A percentile compares a stretch with the other conserved stretches of the same genome.
These are phyloP conservation scores for Podospora pseudopauciseta DNA, from an alignment of 495 filamentous ascomycete species.

Conservation along the genomic window DNA sequence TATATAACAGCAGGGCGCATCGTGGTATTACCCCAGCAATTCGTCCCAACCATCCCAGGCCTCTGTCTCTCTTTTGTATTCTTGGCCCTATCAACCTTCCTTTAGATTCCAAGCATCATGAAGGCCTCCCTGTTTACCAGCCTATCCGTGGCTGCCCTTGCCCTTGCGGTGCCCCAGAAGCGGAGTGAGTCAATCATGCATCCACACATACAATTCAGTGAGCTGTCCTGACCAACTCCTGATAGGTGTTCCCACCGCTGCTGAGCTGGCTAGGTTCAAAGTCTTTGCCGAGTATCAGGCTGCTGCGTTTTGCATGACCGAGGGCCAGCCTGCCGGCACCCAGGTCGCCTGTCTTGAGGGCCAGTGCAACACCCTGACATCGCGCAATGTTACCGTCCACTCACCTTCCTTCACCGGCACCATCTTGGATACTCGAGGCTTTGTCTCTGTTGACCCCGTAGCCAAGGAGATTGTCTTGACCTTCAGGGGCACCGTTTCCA, in stretches of 20 bases:
- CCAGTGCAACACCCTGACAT: constrained; percentile 57
- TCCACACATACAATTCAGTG: too few species aligned
- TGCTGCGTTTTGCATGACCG: constrained; percentile 63
- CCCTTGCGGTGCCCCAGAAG: constrained; percentile 18
- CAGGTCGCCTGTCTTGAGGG: constrained; percentile 55
- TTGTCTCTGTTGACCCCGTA: constrained; percentile 62
- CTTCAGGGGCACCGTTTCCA: constrained; percentile 61
- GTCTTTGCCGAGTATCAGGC: constrained; percentile 68
- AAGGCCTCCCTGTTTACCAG: constrained; percentile 20
- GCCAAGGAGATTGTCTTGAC: constrained; percentile 61
- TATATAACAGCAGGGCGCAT: neutral
- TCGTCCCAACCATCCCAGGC: neutral
- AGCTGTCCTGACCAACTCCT: neutral
- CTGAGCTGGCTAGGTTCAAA: constrained; percentile 49
- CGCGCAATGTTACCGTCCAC: constrained; percentile 48
- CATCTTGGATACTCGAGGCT: constrained; percentile 62
- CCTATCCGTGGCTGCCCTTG: constrained; percentile 18
- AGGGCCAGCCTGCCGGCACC: constrained; percentile 43
- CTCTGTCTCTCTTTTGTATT: neutral
- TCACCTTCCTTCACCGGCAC: constrained; percentile 56
- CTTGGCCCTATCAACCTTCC: neutral
- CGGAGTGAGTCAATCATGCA: constrained; percentile 15
- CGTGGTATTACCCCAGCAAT: neutral
- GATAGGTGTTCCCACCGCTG: constrained; percentile 22
- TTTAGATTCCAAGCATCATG: constrained; percentile 16